Evolutionary conservation across 2,329 filamentous ascomycete genomes (phyloP).

Genomic region (Diaporthe humulicola): DNA sequence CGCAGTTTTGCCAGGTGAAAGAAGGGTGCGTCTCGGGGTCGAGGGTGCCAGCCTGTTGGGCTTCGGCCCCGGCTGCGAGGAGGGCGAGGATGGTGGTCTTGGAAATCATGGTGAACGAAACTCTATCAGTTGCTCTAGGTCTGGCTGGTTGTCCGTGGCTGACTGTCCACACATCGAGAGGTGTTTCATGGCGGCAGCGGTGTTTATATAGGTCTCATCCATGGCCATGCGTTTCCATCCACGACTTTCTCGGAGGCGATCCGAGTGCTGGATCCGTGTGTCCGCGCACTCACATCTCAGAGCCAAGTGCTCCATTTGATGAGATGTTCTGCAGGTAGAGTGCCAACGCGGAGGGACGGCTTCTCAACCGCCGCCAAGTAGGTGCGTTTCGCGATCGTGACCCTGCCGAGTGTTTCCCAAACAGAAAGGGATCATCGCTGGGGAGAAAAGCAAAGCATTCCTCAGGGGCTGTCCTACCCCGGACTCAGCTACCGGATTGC

Average conservation of each 20-base stretch:
- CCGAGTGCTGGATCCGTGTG: background rate
- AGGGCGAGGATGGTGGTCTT: constrained; percentile 7
- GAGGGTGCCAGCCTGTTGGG: constrained; percentile 64
- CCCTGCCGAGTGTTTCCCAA: background rate
- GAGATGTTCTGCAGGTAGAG: constrained; percentile 22
- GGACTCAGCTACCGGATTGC: constrained; percentile 26
- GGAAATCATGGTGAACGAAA: constrained; percentile 6
- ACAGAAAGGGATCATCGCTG: constrained; percentile 17
- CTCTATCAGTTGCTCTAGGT: background rate
- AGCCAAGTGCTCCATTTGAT: constrained; percentile 17
- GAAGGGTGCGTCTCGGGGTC: constrained; percentile 63
- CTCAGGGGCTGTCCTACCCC: constrained; percentile 23
- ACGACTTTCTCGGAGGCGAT: background rate
- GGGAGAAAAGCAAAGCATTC: background rate
- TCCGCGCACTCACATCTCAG: background rate
- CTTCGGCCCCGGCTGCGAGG: constrained; percentile 42
- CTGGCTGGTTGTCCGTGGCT: constrained; percentile 4
- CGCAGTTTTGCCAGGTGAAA: constrained; percentile 66
- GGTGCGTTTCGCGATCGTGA: background rate
- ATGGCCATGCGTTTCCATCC: background rate
- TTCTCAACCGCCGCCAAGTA: constrained; percentile 25
- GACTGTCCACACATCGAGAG: background rate
- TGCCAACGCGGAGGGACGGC: constrained; percentile 30
- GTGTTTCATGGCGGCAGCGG: background rate
- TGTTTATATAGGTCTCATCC: constrained; percentile 9